Conservation (phyloP, 768 basidiomycete species). For the Cystoderma amianthinum region DNA sequence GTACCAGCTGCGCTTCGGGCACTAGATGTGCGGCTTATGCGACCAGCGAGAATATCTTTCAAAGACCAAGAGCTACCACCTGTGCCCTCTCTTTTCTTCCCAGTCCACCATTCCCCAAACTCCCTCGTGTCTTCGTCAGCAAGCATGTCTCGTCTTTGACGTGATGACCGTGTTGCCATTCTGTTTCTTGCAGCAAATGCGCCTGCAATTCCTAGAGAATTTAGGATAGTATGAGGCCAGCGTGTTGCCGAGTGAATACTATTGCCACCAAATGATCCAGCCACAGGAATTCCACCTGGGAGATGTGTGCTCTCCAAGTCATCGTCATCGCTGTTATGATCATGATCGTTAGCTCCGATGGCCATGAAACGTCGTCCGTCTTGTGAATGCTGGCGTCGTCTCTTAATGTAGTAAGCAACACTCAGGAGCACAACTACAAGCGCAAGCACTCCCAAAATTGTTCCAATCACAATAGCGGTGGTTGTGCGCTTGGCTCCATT, state of each 20-base stretch:
- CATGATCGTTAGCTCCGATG: conserved; percentile 15
- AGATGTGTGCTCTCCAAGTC: conserved; percentile 25
- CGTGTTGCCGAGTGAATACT: conserved; percentile 6
- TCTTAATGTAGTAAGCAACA: conserved; percentile 38
- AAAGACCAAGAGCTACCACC: conserved; percentile 50
- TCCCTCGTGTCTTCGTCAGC: conserved; percentile 67
- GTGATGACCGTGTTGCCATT: not conserved
- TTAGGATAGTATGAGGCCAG: conserved; percentile 11
- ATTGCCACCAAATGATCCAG: conserved; percentile 13
- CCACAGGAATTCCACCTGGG: conserved; percentile 22
- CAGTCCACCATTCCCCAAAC: conserved; percentile 35
- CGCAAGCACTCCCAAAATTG: conserved; percentile 53
- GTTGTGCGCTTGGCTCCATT: conserved; percentile 15
- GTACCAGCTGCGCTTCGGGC: conserved; percentile 17
- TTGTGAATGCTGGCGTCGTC: conserved; percentile 14
- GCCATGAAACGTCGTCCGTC: conserved; percentile 21
- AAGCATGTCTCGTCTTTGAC: conserved; percentile 61
- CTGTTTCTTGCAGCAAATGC: conserved; percentile 21
- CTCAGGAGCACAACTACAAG: conserved; percentile 36
- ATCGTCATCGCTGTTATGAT: conserved; percentile 23
- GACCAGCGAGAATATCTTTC: conserved; percentile 33
- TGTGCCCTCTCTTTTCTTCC: conserved; percentile 28
- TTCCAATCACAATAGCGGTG: conserved; percentile 54
- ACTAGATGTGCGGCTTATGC: conserved; percentile 34
- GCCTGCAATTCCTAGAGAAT: conserved; percentile 4